Evolutionary conservation across 1,139 yeast species (phyloP).

Genomic region (Candida sanyaensis): DNA sequence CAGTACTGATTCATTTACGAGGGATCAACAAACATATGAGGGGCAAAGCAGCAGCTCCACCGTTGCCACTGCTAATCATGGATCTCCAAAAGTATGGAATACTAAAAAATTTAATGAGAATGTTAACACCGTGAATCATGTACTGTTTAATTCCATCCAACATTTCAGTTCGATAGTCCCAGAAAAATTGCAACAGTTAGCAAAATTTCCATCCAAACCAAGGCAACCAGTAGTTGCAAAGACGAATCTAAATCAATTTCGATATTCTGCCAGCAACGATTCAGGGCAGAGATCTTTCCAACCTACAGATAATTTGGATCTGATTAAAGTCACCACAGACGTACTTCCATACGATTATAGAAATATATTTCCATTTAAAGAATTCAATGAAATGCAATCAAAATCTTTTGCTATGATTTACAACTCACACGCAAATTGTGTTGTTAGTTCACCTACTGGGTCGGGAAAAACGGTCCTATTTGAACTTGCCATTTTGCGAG

Average conservation of each 20-base stretch:
- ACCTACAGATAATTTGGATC: background rate
- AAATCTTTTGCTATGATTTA: constrained; percentile 39
- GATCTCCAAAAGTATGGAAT: background rate
- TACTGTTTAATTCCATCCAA: background rate
- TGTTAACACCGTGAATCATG: background rate
- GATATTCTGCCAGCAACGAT: background rate
- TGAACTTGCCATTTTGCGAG: constrained; percentile 50
- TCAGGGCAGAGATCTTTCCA: background rate
- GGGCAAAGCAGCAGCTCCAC: background rate
- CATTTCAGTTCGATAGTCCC: background rate
- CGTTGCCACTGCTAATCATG: background rate
- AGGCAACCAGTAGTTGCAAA: constrained; percentile 5
- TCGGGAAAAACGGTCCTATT: constrained; percentile 59
- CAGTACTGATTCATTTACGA: background rate
- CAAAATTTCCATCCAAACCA: background rate
- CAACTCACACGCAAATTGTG: constrained; percentile 37
- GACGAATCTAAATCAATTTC: constrained; percentile 5
- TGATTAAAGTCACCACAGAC: constrained; percentile 3
- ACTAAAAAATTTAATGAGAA: background rate
- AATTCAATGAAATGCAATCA: constrained; percentile 54
- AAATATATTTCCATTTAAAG: constrained; percentile 29
- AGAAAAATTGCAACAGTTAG: background rate
- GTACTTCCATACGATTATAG: constrained; percentile 11
- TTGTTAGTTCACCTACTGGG: constrained; percentile 57
- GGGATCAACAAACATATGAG: background rate